Evolutionary conservation across 139 green algal genomes (phyloP).

Genomic region (Deuterostichococcus epilithicus): DNA sequence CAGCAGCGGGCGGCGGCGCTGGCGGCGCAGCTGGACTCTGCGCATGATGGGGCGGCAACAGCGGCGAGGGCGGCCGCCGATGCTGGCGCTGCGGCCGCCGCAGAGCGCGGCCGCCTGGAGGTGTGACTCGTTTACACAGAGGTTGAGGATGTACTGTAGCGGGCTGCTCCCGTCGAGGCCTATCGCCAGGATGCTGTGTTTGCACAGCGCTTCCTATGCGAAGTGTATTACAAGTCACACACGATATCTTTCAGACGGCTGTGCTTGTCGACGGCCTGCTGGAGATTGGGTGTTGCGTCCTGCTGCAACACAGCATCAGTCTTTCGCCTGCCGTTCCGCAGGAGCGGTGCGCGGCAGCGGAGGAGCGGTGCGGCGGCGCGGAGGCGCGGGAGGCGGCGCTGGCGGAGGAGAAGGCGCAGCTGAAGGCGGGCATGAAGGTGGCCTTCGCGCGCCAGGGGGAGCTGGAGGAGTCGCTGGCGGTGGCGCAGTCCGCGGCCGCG

Average conservation of each 20-base stretch:
- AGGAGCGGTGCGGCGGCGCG: background rate
- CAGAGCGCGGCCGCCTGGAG: background rate
- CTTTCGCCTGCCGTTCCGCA: background rate
- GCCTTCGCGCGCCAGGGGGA: constrained; percentile 14
- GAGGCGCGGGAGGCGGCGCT: constrained; percentile 17
- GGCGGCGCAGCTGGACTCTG: background rate
- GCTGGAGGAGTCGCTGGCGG: constrained; percentile 19
- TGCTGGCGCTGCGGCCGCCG: too few species aligned
- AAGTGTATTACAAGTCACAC: too few species aligned
- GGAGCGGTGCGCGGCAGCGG: background rate
- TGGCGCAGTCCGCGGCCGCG: constrained; percentile 6
- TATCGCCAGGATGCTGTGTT: too few species aligned
- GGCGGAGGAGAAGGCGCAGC: constrained; percentile 18
- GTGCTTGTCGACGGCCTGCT: too few species aligned
- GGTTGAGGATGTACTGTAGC: too few species aligned
- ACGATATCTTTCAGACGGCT: too few species aligned
- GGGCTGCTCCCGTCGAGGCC: too few species aligned
- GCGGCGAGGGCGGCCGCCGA: too few species aligned
- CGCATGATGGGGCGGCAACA: background rate
- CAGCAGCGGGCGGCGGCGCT: background rate
- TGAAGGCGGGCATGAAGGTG: constrained; percentile 14
- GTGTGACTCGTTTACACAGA: background rate
- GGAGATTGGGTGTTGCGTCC: too few species aligned
- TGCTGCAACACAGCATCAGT: background rate
- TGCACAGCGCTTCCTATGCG: too few species aligned